Evolutionary conservation across 2,329 filamentous ascomycete species (phyloP).

Genomic region (Trichoderma aggressivum): DNA sequence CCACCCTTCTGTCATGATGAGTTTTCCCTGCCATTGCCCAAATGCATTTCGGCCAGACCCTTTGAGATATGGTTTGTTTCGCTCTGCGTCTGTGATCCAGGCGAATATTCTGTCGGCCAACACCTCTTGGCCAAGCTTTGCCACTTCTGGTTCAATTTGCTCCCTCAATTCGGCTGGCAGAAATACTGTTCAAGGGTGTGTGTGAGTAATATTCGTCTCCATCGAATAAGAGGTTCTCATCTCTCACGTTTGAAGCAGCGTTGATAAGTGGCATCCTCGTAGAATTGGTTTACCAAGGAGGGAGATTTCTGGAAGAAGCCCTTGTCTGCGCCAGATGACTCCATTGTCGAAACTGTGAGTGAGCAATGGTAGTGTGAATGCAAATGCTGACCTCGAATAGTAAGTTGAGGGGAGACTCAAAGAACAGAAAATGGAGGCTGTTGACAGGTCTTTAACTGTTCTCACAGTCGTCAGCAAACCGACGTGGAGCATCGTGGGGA

Average conservation of each 20-base stretch:
- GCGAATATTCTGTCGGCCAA: constrained; percentile 35
- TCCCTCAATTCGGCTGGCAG: constrained; percentile 40
- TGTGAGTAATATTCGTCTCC: background rate
- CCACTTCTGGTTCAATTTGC: constrained; percentile 42
- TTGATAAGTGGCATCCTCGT: constrained; percentile 53
- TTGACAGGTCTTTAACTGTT: background rate
- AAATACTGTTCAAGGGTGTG: constrained; percentile 40
- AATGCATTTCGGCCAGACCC: background rate
- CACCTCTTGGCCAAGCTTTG: constrained; percentile 50
- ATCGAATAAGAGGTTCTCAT: background rate
- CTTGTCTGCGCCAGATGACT: constrained; percentile 42
- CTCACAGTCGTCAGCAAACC: background rate
- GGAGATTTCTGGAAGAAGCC: constrained; percentile 57
- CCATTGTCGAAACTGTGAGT: constrained; percentile 31
- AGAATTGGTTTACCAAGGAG: constrained; percentile 52
- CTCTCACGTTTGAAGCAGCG: constrained; percentile 48
- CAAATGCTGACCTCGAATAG: background rate
- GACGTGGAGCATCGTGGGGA: background rate
- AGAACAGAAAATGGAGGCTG: background rate
- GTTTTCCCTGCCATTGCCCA: background rate
- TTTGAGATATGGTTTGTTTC: background rate
- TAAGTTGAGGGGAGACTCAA: background rate
- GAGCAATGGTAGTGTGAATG: background rate
- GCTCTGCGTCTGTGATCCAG: background rate
- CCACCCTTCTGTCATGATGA: constrained; percentile 31